phyloP scores from a whole-genome alignment of 225 moss, liverwort and hornwort genomes.

The Thuidium tamariscinum region DNA sequence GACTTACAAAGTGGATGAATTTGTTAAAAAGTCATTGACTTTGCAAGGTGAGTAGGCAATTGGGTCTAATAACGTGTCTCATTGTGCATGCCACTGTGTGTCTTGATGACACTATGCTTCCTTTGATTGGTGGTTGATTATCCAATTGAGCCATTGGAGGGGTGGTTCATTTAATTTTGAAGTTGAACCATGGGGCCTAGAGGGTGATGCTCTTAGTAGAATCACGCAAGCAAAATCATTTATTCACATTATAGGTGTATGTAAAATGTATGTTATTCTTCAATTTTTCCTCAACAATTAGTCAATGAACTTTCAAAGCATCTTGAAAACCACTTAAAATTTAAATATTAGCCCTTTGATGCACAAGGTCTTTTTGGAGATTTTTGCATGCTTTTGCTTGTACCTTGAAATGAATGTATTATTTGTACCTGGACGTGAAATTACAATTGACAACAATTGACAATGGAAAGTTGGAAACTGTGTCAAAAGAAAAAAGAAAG shows the following conservation, averaged over 20 bases:
- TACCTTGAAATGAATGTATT: neutral
- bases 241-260: accelerated
- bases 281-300: neutral
- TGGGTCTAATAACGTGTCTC: accelerated
- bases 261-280: accelerated
- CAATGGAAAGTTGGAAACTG: no score
- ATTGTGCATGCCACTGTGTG: accelerated
- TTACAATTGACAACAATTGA: no score
- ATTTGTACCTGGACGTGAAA: no score
- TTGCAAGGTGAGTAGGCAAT: accelerated
- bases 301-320: neutral
- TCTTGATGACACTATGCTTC: accelerated
- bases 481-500: no score
- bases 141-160: neutral
- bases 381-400: neutral
- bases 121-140: neutral
- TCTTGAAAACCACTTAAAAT: accelerated
- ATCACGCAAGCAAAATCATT: neutral
- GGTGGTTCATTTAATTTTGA: neutral
- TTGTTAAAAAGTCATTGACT: neutral
- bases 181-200: accelerated
- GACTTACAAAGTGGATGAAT: neutral
- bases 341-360: neutral
- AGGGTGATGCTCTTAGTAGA: neutral
- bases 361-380: accelerated